Percentiles rank a stretch among this genome's conserved stretches.
These are phyloP conservation scores for Colletotrichum godetiae DNA, from an alignment of 2,329 filamentous ascomycete species.

Conservation along the genomic window DNA sequence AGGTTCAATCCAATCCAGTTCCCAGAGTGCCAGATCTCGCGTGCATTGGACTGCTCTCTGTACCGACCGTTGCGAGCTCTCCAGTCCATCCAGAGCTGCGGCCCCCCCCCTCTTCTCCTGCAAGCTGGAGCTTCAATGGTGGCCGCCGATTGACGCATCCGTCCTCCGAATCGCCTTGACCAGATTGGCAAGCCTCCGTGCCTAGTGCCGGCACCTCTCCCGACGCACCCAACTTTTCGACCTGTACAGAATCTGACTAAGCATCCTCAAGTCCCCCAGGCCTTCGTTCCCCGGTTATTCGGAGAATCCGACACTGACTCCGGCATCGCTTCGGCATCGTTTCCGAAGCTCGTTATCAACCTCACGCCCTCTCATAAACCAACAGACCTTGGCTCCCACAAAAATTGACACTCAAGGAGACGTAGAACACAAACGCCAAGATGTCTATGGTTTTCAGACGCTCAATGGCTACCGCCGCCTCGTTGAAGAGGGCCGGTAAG, in stretches of 20 bases:
- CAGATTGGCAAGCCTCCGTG: constrained; percentile 9
- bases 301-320: constrained; percentile 27
- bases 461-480: constrained; percentile 55
- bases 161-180: neutral
- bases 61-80: neutral
- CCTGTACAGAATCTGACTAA: neutral
- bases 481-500: constrained; percentile 71
- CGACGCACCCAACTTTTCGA: neutral
- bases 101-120: neutral
- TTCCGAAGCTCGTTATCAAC: constrained; percentile 5
- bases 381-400: neutral
- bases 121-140: neutral
- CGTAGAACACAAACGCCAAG: neutral
- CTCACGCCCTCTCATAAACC: neutral
- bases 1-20: neutral
- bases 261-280: neutral
- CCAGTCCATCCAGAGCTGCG: neutral
- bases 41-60: neutral
- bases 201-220: neutral
- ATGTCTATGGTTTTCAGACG: constrained; percentile 49
- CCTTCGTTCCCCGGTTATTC: constrained; percentile 6
- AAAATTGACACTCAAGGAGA: neutral
- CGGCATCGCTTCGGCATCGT: constrained; percentile 19
- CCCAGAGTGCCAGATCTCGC: neutral
- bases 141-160: constrained; percentile 1